Base-by-base conservation (phyloP, 2,329 filamentous ascomycete species). In the Penicillium expansum region DNA sequence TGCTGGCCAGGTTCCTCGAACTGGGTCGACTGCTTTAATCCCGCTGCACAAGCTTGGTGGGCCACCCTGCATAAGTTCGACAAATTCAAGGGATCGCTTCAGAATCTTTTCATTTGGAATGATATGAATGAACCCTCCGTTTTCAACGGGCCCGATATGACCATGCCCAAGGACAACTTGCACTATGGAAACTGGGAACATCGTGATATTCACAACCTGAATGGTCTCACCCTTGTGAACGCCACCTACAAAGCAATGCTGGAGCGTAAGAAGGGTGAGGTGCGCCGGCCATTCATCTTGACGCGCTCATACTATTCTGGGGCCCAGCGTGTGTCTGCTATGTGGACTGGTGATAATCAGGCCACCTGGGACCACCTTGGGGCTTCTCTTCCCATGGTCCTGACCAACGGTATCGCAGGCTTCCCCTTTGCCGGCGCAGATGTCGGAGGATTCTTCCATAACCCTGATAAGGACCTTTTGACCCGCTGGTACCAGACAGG, bases 111-210 rank as follows among this genome's bases (percentile, higher is more conserved):
- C 75, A 86, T 99, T 67, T 99, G 94, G 94, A 99, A 99, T 74
- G 94, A 99, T 74, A 99, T 99, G 94, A 97, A 97, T 71, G 94
- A 99, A 78, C 94, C 94, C 0, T 97, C 94, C 0, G 94, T 99
- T 1, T 99, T 99, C 80, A 97, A 97, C 72, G 94, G 94, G 0
- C 94, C 94, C 0, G 94, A 99, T 75, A 96, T 92, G 3, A 97
- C 93, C 5, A 97, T 97, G 92, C 94, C 94, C 60, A 97, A 97
- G 77, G 94, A 99, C 79, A 99, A 99, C 72, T 76, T 99, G 30
- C 94, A 99, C 72, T 79, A 89, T 69, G 92, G 85, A 51, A 85
- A 89, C 69, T 99, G 94, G 94, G 94, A 99, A 75, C 94, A 99
- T 73, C 90, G 94, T 61, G 94, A 99, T 71, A 79, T 99, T 5